These are phyloP conservation scores for Astrocystis sublimbata DNA, from an alignment of 495 filamentous ascomycete genomes.

Conservation along the genomic window DNA sequence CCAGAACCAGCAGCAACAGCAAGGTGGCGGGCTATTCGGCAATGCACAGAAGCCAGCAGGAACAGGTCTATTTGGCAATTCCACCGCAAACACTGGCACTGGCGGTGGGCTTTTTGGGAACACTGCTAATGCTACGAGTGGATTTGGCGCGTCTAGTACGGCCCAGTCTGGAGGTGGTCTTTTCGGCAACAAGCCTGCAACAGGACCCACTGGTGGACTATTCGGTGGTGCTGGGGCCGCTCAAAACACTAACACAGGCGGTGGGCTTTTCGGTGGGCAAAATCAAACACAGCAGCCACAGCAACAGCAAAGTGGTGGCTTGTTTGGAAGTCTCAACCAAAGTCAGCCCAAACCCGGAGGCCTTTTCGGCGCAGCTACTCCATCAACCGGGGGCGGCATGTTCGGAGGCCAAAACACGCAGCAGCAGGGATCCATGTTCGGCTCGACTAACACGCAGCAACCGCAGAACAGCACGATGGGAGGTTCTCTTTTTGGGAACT, in stretches of 20 bases:
- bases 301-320: conserved; percentile 33
- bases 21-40: conserved; percentile 65
- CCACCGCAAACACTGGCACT: conserved; percentile 39
- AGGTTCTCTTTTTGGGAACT: conserved; percentile 41
- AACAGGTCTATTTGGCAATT: conserved; percentile 43
- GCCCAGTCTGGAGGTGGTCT: conserved; percentile 55
- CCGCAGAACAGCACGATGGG: conserved; percentile 49
- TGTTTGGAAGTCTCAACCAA: conserved; percentile 48
- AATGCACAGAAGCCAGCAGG: conserved; percentile 38
- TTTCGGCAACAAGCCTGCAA: conserved; percentile 59
- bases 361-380: conserved; percentile 43
- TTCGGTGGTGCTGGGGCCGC: conserved; percentile 44
- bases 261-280: conserved; percentile 52
- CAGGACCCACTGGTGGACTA: conserved; percentile 42
- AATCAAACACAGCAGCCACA: conserved; percentile 63
- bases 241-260: conserved; percentile 41
- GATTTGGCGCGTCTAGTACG: conserved; percentile 30
- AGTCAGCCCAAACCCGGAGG: conserved; percentile 44
- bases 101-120: conserved; percentile 49
- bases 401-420: conserved; percentile 60
- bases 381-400: conserved; percentile 53
- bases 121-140: conserved; percentile 30
- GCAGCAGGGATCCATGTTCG: conserved; percentile 48
- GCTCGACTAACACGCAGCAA: conserved; percentile 41
- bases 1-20: conserved; percentile 53